A percentile compares a stretch with the other conserved stretches of the same genome.
Evolutionary conservation across 2,329 filamentous ascomycete species (phyloP).

Genomic region (Sclerotinia minor): DNA sequence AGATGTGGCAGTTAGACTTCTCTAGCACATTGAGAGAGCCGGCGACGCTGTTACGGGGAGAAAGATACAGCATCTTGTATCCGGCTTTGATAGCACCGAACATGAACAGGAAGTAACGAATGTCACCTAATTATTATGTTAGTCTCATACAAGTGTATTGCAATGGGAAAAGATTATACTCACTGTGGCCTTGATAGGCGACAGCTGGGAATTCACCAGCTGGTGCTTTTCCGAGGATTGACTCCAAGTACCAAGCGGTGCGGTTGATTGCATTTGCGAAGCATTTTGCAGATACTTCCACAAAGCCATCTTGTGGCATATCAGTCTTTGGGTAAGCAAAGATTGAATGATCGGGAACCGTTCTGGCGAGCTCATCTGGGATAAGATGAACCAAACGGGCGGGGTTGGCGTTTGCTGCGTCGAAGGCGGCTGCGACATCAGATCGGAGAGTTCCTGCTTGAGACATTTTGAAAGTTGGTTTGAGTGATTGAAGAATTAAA

Average conservation of each 20-base stretch:
- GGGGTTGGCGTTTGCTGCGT: conserved; percentile 18
- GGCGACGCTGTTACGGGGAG: conserved; percentile 43
- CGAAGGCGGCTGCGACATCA: conserved; percentile 24
- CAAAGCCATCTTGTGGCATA: conserved; percentile 31
- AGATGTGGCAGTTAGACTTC: conserved; percentile 38
- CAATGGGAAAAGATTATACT: not conserved
- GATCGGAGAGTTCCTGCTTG: conserved; percentile 24
- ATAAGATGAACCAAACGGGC: conserved; percentile 31
- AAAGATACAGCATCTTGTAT: conserved; percentile 43
- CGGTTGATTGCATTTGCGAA: conserved; percentile 35
- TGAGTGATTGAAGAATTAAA: not conserved
- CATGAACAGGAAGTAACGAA: conserved; percentile 30
- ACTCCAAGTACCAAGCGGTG: conserved; percentile 31
- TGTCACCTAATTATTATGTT: conserved; percentile 28
- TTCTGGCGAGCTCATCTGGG: conserved; percentile 31
- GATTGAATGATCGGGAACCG: conserved; percentile 31
- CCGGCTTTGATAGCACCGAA: conserved; percentile 42
- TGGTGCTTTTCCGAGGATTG: conserved; percentile 25
- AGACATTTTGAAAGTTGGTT: conserved; percentile 26
- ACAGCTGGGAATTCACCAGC: conserved; percentile 24
- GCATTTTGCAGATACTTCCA: conserved; percentile 29
- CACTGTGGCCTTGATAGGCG: conserved; percentile 26
- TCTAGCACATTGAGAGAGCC: conserved; percentile 43
- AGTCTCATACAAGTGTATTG: not conserved
- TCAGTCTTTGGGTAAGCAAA: conserved; percentile 32